phyloP scores from a whole-genome alignment of 805 yeast genomes.

The Candida vartiovaarae region DNA sequence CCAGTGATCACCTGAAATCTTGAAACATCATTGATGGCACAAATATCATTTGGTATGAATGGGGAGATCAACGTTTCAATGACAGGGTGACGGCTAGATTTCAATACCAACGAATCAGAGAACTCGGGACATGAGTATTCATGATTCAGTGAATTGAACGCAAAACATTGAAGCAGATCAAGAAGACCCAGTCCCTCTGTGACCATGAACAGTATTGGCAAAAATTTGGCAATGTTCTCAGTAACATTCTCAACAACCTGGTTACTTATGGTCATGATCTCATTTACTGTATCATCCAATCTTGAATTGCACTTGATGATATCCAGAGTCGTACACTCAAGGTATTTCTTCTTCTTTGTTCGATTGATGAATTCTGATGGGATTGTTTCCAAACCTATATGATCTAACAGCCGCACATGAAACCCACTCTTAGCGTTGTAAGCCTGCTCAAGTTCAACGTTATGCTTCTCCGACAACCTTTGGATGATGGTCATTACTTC shows the following conservation, averaged over 20 bases:
- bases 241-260: slow-evolving; percentile 29
- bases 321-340: slow-evolving; percentile 35
- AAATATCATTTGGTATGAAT: slow-evolving; percentile 35
- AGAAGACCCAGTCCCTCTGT: slow-evolving; percentile 37
- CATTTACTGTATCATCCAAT: slow-evolving; percentile 32
- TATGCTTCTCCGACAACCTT: slow-evolving; percentile 18
- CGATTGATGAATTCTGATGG: slow-evolving; percentile 31
- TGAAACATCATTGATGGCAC: slow-evolving; percentile 28
- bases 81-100: slow-evolving; percentile 36
- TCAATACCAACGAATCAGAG: slow-evolving; percentile 24
- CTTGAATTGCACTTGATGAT: slow-evolving; percentile 35
- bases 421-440: slow-evolving; percentile 35
- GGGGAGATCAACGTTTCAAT: slow-evolving; percentile 25
- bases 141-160: slow-evolving; percentile 20
- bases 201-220: slow-evolving; percentile 33
- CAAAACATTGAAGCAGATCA: slow-evolving; percentile 33
- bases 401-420: slow-evolving; percentile 26
- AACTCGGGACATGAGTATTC: slow-evolving; percentile 32
- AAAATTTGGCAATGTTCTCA: slow-evolving; percentile 19
- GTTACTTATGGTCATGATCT: slow-evolving; percentile 37
- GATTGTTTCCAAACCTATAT: slow-evolving; percentile 14
- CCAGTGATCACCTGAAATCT: slow-evolving; percentile 47
- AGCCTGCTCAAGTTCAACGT: slow-evolving; percentile 24
- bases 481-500: slow-evolving; percentile 28
- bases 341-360: slow-evolving; percentile 22